A percentile compares a stretch with the other conserved stretches of the same genome.
phyloP scores from a whole-genome alignment of 2,329 filamentous ascomycete genomes.

The Colletotrichum orchidophilum region DNA sequence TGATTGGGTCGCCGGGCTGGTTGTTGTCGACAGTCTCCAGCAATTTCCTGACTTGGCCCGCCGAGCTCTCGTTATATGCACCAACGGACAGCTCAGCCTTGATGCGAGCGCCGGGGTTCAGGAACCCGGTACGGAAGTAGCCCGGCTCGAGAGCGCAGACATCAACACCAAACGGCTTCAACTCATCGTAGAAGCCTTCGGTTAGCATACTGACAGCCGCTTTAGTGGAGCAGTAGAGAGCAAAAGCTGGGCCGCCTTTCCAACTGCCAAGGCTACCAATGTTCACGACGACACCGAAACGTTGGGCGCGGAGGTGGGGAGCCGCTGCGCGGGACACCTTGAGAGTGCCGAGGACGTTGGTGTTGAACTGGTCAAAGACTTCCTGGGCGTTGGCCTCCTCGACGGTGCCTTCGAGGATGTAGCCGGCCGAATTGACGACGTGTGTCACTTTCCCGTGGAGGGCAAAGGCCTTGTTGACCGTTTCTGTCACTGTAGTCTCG shows the following conservation, averaged over 20 bases:
- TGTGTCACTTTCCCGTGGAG: conserved; percentile 54
- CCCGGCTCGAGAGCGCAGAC: conserved; percentile 59
- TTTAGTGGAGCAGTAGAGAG: conserved; percentile 56
- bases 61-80: conserved; percentile 43
- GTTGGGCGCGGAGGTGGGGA: conserved; percentile 54
- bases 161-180: conserved; percentile 55
- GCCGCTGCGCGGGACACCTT: conserved; percentile 59
- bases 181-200: conserved; percentile 54
- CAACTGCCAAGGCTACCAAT: conserved; percentile 60
- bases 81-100: conserved; percentile 42
- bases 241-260: conserved; percentile 46
- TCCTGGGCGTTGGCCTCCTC: conserved; percentile 52
- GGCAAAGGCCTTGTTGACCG: conserved; percentile 44
- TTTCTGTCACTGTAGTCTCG: conserved; percentile 46
- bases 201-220: conserved; percentile 54
- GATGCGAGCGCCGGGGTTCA: conserved; percentile 47
- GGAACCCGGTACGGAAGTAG: conserved; percentile 61
- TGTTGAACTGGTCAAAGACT: conserved; percentile 53
- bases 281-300: conserved; percentile 48
- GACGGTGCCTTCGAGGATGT: conserved; percentile 51
- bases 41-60: conserved; percentile 39
- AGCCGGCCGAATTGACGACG: conserved; percentile 59
- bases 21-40: conserved; percentile 52
- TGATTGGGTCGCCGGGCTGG: conserved; percentile 64
- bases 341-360: conserved; percentile 63